These are phyloP conservation scores for Narthecium ossifragum DNA, from an alignment of 106 monocot species.

Conservation along the genomic window DNA sequence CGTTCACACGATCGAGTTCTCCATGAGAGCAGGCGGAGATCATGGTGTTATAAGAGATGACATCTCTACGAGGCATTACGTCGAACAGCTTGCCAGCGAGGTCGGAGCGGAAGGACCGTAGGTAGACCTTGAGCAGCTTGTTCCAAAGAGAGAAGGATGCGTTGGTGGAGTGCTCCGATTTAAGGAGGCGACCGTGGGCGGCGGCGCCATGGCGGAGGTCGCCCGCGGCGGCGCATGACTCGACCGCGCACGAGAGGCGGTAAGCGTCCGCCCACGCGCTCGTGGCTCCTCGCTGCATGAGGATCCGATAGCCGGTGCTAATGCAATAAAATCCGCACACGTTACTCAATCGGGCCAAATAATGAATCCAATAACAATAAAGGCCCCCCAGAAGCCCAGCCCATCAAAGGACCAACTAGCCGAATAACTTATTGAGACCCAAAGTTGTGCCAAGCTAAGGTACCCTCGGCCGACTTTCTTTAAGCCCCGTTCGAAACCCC, in stretches of 20 bases:
- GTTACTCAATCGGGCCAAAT: no score
- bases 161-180: conserved; percentile 9
- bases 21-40: conserved; percentile 25
- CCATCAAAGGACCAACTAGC: no score
- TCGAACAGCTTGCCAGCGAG: conserved; percentile 35
- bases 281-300: no score
- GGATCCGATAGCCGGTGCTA: no score
- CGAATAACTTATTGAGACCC: no score
- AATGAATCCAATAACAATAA: no score
- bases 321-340: no score
- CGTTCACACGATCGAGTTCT: not conserved
- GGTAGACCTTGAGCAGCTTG: conserved; percentile 57
- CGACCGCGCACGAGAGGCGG: conserved; percentile 12
- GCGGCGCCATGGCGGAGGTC: conserved; percentile 12
- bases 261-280: no score
- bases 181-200: conserved; percentile 39
- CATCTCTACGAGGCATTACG: conserved; percentile 42
- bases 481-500: no score
- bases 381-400: no score
- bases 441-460: no score
- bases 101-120: not conserved
- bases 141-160: conserved; percentile 49
- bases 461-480: no score
- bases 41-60: conserved; percentile 52
- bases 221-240: conserved; percentile 9